Base-by-base conservation (phyloP, 2,329 filamentous ascomycete genomes). In the Paecilomyces sp. region DNA sequence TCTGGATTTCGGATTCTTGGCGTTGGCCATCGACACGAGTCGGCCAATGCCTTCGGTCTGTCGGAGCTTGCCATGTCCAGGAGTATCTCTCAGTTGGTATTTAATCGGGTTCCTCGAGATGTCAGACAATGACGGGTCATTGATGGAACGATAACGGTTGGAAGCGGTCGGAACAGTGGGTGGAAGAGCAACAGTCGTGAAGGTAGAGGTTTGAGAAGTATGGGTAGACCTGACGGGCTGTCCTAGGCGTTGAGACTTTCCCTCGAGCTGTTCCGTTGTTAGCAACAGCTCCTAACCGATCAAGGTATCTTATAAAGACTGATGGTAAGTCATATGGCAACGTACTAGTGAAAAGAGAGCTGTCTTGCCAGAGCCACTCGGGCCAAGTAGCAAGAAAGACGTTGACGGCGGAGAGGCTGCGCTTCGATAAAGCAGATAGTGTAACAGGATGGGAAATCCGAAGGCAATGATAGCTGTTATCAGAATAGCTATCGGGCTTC, bases 51-150 rank as follows among this genome's bases (percentile, higher is more conserved):
- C 74, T 60, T 86, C 77, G 13, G 79, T 80, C 67, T 86, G 83
- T 62, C 94, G 90, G 61, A 99, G 85, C 78, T 99, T 99, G 68
- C 91, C 92, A 78, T 99, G 94, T 47, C 94, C 94, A 0, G 94
- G 94, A 0, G 93, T 97, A 77, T 99, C 94, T 57, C 68, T 72
- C 13, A 80, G 57, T 4, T 71, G 65, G 62, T 79, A 80, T 33
- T 66, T 69, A 57, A 73, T 66, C 15, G 71, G 72, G 51, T 75
- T 74, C 22, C 67, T 69, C 18, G 71, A 62, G 8, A 69, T 65
- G 50, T 79, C 75, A 70, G 90, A 79, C 34, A 97, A 79, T 9
- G 85, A 81, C 25, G 84, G 82, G 70, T 90, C 88, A 68, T 88
- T 85, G 28, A 79, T 75, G 52, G 85, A 88, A 64, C 88, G 85